A percentile compares a stretch with the other conserved stretches of the same genome.
Conservation (phyloP, 768 basidiomycete species). For the Hemileccinum rubropunctum region DNA sequence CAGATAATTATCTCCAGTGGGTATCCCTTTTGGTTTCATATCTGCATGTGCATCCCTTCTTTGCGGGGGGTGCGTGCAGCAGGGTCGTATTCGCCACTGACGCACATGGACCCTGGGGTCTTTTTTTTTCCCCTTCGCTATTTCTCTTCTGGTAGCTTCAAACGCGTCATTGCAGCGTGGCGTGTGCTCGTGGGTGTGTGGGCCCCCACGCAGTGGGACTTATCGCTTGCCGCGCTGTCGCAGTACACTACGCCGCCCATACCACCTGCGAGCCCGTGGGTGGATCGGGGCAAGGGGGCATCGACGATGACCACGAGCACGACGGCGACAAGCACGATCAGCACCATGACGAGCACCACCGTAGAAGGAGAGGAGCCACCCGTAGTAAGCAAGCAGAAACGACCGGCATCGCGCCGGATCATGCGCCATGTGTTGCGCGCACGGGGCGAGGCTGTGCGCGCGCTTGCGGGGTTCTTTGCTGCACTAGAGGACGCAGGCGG, state of each 20-base stretch:
- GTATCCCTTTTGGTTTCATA: constrained; percentile 12
- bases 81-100: constrained; percentile 19
- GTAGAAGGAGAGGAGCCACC: constrained; percentile 26
- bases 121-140: no score
- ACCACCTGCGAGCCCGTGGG: constrained; percentile 72
- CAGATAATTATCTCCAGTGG: constrained; percentile 81
- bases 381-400: constrained; percentile 28
- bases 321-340: no score
- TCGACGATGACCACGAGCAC: constrained; percentile 10
- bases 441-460: constrained; percentile 78
- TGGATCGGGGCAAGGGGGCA: constrained; percentile 48
- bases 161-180: constrained; percentile 92
- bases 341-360: no score
- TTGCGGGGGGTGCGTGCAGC: neutral
- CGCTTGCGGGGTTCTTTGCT: constrained; percentile 69
- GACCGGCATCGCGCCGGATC: constrained; percentile 77
- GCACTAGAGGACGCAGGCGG: constrained; percentile 52
- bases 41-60: neutral
- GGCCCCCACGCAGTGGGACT: constrained; percentile 81
- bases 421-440: constrained; percentile 87
- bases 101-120: constrained; percentile 12
- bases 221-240: constrained; percentile 68
- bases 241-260: constrained; percentile 66
- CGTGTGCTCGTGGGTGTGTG: constrained; percentile 94
- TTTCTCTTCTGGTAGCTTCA: constrained; percentile 50